A percentile compares a stretch with the other conserved stretches of the same genome.
Evolutionary conservation across 495 filamentous ascomycete genomes (phyloP).

Genomic region (Massariosphaeria phaeospora): DNA sequence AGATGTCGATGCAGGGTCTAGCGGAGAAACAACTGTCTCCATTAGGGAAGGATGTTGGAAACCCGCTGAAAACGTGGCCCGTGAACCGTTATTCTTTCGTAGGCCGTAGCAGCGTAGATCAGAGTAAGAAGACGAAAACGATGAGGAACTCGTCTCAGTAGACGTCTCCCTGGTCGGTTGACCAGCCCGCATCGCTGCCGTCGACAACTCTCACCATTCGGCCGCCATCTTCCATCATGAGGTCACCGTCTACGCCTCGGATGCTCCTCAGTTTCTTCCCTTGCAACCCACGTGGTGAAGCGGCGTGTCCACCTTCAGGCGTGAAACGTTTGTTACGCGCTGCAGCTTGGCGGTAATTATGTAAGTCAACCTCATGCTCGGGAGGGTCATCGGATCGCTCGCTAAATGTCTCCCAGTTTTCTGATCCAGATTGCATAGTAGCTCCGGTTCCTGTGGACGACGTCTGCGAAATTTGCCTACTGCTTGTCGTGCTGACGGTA

Average conservation of each 20-base stretch:
- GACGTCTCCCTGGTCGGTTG: slow-evolving; percentile 42
- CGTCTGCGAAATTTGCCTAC: slow-evolving; percentile 67
- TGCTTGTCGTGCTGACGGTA: slow-evolving; percentile 50
- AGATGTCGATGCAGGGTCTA: not conserved
- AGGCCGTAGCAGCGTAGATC: slow-evolving; percentile 9
- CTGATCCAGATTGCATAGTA: slow-evolving; percentile 68
- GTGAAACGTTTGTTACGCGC: slow-evolving; percentile 59
- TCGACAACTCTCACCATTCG: slow-evolving; percentile 35
- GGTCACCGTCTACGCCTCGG: slow-evolving; percentile 27
- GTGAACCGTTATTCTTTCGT: slow-evolving; percentile 1
- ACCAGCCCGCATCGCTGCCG: slow-evolving; percentile 44
- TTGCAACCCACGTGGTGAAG: slow-evolving; percentile 42
- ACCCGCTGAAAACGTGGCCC: slow-evolving; percentile 20
- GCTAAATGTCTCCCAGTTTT: slow-evolving; percentile 90
- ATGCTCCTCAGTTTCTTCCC: slow-evolving; percentile 34
- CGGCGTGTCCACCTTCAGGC: slow-evolving; percentile 54
- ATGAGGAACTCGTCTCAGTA: slow-evolving; percentile 25
- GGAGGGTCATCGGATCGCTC: slow-evolving; percentile 47
- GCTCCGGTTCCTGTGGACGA: slow-evolving; percentile 49
- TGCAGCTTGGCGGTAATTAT: slow-evolving; percentile 69
- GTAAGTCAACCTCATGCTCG: slow-evolving; percentile 68
- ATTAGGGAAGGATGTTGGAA: slow-evolving; percentile 18
- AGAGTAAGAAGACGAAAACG: slow-evolving; percentile 4
- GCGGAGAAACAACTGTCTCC: slow-evolving; percentile 6
- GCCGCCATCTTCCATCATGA: slow-evolving; percentile 34